Evolutionary conservation across 2,329 filamentous ascomycete genomes (phyloP).

Genomic region (Tolypocladium capitatum): DNA sequence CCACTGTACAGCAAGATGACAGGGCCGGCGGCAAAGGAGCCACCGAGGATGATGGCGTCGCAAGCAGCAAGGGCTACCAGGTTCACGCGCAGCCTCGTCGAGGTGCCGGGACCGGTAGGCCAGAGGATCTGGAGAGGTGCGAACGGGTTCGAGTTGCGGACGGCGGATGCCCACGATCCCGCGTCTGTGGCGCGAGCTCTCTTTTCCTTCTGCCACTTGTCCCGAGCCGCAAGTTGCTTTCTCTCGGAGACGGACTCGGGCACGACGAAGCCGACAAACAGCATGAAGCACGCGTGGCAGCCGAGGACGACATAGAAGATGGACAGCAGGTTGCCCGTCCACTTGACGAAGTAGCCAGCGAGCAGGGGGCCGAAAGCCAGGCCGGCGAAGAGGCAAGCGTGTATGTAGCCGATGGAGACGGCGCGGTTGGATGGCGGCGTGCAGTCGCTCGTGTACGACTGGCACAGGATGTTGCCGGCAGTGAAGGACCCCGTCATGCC

Average conservation of each 20-base stretch:
- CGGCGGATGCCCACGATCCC: slow-evolving; percentile 15
- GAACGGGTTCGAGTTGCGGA: slow-evolving; percentile 51
- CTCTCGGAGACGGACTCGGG: slow-evolving; percentile 75
- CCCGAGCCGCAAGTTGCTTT: slow-evolving; percentile 55
- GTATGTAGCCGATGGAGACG: slow-evolving; percentile 78
- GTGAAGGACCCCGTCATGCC: slow-evolving; percentile 84
- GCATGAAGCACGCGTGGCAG: slow-evolving; percentile 61
- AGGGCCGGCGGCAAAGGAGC: slow-evolving; percentile 68
- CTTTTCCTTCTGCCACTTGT: slow-evolving; percentile 44
- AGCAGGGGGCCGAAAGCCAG: slow-evolving; percentile 76
- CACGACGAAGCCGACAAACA: slow-evolving; percentile 56
- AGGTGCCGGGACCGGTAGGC: slow-evolving; percentile 53
- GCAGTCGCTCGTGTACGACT: slow-evolving; percentile 85
- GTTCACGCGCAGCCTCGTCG: slow-evolving; percentile 55
- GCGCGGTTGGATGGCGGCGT: slow-evolving; percentile 67
- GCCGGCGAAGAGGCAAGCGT: slow-evolving; percentile 80
- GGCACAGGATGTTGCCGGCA: slow-evolving; percentile 58
- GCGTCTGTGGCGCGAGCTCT: slow-evolving; percentile 18
- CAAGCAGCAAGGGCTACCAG: slow-evolving; percentile 67
- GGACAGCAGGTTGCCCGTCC: slow-evolving; percentile 60
- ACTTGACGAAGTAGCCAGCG: slow-evolving; percentile 66
- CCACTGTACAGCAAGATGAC: slow-evolving; percentile 76
- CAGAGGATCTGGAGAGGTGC: slow-evolving; percentile 66
- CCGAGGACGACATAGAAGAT: slow-evolving; percentile 72
- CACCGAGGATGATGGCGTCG: slow-evolving; percentile 70